These are phyloP conservation scores for Kluyveromyces lactis DNA, from an alignment of 805 yeast genomes.

Conservation along the genomic window DNA sequence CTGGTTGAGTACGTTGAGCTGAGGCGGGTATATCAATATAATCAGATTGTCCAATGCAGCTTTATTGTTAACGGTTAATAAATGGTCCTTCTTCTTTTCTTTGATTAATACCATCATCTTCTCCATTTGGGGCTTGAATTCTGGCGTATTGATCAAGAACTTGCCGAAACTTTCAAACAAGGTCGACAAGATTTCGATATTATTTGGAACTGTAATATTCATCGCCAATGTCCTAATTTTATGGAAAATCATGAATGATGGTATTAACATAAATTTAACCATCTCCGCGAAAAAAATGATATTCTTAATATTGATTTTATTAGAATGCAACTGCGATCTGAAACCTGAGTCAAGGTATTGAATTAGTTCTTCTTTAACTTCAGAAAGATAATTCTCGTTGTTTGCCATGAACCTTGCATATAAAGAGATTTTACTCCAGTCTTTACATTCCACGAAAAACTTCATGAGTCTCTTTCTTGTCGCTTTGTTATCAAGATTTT, in stretches of 20 bases:
- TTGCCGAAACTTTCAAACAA: constrained; percentile 70
- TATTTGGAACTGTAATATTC: constrained; percentile 43
- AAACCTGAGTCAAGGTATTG: constrained; percentile 50
- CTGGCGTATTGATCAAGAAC: constrained; percentile 48
- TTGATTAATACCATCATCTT: constrained; percentile 54
- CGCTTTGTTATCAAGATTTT: constrained; percentile 60
- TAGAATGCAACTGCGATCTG: constrained; percentile 50
- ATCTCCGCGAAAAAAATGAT: constrained; percentile 65
- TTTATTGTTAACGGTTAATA: constrained; percentile 45
- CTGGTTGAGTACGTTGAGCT: constrained; percentile 30
- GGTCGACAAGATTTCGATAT: constrained; percentile 60
- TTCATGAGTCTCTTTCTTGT: constrained; percentile 52
- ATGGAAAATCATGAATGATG: constrained; percentile 64
- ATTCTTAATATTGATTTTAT: constrained; percentile 43
- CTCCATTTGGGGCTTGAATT: constrained; percentile 48
- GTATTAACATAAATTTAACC: constrained; percentile 66
- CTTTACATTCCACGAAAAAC: constrained; percentile 43
- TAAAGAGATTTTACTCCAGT: constrained; percentile 37
- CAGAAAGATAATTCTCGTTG: constrained; percentile 40
- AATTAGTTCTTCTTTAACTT: constrained; percentile 44
- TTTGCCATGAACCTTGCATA: constrained; percentile 66
- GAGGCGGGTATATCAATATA: constrained; percentile 47
- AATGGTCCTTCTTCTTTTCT: constrained; percentile 39
- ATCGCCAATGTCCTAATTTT: constrained; percentile 55
- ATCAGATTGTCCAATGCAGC: constrained; percentile 52